A percentile compares a stretch with the other conserved stretches of the same genome.
These are phyloP conservation scores for Rhodomyrtus psidioides DNA, from an alignment of 441 rosid genomes.

Conservation along the genomic window DNA sequence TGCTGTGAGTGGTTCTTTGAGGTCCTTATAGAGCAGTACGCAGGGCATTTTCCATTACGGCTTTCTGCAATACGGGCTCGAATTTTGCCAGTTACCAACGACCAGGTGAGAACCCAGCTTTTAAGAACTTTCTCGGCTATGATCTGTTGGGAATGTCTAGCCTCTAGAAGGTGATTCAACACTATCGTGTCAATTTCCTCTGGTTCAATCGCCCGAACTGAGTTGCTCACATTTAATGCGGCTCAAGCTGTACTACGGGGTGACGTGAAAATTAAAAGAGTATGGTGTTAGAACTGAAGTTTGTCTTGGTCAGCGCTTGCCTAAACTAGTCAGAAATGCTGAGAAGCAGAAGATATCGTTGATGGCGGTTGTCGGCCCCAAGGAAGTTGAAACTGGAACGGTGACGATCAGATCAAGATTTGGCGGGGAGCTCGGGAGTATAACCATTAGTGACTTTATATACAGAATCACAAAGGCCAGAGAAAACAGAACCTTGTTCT, in stretches of 20 bases:
- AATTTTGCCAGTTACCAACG: constrained; percentile 77
- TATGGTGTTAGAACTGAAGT: constrained; percentile 63
- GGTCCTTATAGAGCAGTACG: constrained; percentile 86
- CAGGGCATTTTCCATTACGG: constrained; percentile 92
- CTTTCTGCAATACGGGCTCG: constrained; percentile 86
- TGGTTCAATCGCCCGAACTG: neutral
- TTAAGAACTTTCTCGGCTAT: neutral
- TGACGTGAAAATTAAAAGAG: constrained; percentile 41
- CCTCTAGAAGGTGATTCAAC: neutral
- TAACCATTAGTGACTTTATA: constrained; percentile 54
- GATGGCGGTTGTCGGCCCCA: constrained; percentile 90
- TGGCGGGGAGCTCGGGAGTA: constrained; percentile 75
- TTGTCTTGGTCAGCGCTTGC: constrained; percentile 80
- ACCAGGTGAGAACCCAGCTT: constrained; percentile 42
- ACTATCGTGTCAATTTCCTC: neutral
- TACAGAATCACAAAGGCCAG: constrained; percentile 40
- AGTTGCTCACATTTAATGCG: constrained; percentile 3
- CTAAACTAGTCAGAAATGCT: constrained; percentile 81
- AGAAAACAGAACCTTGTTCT: constrained; percentile 27
- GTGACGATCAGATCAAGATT: constrained; percentile 76
- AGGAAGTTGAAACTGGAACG: constrained; percentile 63
- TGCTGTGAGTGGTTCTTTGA: constrained; percentile 84
- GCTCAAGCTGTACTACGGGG: constrained; percentile 65
- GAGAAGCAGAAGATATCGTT: constrained; percentile 87
- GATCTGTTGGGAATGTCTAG: neutral